These are phyloP conservation scores for Singerocomus rubriflavus DNA, from an alignment of 1,284 basidiomycete species.

Conservation along the genomic window DNA sequence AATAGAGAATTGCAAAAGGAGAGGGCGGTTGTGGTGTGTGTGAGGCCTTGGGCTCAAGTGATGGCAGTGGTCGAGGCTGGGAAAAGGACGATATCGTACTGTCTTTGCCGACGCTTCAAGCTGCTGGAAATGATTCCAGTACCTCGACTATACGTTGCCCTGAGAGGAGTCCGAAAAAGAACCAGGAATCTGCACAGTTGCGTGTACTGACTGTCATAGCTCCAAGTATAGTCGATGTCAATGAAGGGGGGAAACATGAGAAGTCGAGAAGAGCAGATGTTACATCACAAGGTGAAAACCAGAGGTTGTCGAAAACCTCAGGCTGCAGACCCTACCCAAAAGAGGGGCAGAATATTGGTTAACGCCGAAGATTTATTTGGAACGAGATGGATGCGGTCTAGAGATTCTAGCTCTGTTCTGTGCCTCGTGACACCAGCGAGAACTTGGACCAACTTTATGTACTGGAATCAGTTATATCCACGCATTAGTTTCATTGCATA, in stretches of 20 bases:
- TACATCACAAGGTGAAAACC: neutral
- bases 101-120: too few species aligned
- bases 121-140: too few species aligned
- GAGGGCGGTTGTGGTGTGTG: too few species aligned
- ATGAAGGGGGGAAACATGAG: neutral
- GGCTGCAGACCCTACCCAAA: conserved; percentile 1
- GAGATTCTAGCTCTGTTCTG: neutral
- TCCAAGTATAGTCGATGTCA: neutral
- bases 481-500: neutral
- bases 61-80: too few species aligned
- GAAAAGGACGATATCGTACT: too few species aligned
- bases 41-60: too few species aligned
- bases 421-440: neutral
- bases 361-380: too few species aligned
- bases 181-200: neutral
- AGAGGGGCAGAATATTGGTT: neutral
- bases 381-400: neutral
- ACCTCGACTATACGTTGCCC: conserved; percentile 1
- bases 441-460: neutral
- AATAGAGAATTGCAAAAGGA: too few species aligned
- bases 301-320: neutral
- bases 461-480: neutral
- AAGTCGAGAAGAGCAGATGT: neutral
- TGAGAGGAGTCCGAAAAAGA: conserved; percentile 9
- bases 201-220: conserved; percentile 5